phyloP scores from a whole-genome alignment of 352 stramenopile genomes.

The Lagenidium sp. region DNA sequence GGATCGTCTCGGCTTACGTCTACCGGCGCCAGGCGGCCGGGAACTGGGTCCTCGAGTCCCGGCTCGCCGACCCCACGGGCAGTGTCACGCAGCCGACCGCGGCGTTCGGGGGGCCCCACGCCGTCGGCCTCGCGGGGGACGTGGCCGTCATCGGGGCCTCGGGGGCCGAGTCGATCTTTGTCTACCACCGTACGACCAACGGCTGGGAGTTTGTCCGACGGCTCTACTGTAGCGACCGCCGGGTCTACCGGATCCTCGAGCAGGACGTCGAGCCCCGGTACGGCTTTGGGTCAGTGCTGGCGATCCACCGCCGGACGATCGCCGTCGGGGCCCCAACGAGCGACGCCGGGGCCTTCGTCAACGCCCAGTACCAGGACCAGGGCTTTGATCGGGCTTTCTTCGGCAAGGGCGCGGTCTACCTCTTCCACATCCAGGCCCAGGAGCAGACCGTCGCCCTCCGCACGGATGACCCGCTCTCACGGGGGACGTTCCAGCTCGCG shows the following conservation, averaged over 20 bases:
- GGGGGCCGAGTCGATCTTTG: conserved; percentile 47
- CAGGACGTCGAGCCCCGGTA: conserved; percentile 76
- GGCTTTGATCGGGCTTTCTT: conserved; percentile 56
- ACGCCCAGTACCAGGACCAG: conserved; percentile 42
- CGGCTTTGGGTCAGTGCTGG: conserved; percentile 81
- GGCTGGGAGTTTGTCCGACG: conserved; percentile 45
- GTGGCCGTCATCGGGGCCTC: conserved; percentile 87
- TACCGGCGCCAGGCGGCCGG: conserved; percentile 20
- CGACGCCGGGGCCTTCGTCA: conserved; percentile 52
- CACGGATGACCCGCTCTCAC: conserved; percentile 46
- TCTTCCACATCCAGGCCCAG: conserved; percentile 72
- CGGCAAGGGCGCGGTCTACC: conserved; percentile 58
- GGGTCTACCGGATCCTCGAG: conserved; percentile 74
- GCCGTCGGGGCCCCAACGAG: conserved; percentile 85
- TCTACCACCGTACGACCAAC: conserved; percentile 49
- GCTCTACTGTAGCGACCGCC: conserved; percentile 73
- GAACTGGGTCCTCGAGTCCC: conserved; percentile 38
- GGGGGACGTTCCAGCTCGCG: conserved; percentile 69
- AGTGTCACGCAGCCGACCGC: conserved; percentile 31
- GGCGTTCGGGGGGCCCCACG: conserved; percentile 53
- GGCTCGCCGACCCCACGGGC: conserved; percentile 24
- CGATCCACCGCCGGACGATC: conserved; percentile 78
- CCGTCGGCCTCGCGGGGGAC: conserved; percentile 78
- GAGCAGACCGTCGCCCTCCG: conserved; percentile 51
- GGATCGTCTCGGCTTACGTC: conserved; percentile 38